Percentiles rank a stretch among this genome's conserved stretches.
phyloP scores from a whole-genome alignment of 176 grass and related monocot species.

The Phragmites australis region DNA sequence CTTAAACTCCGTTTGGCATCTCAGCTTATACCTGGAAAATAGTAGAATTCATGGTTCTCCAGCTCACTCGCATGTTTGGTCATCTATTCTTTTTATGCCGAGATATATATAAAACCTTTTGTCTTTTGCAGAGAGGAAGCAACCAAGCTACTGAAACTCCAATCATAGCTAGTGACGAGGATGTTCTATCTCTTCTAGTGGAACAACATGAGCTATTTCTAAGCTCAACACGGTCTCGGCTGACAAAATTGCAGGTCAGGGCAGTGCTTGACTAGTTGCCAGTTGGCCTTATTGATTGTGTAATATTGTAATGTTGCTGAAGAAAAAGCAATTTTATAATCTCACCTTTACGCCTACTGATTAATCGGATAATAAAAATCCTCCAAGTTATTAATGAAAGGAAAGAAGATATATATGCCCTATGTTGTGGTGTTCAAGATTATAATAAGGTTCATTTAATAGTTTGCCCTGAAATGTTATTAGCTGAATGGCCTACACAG shows the following conservation, averaged over 20 bases:
- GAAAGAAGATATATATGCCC: not conserved
- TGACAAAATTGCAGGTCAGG: constrained; percentile 88
- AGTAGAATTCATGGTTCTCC: constrained; percentile 5
- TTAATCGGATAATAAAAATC: constrained; percentile 1
- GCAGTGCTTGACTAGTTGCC: not conserved
- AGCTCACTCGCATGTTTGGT: not conserved
- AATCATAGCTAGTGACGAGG: constrained; percentile 58
- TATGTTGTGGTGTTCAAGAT: constrained; percentile 1
- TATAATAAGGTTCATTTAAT: not conserved
- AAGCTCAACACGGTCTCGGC: constrained; percentile 62
- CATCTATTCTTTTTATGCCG: constrained; percentile 20
- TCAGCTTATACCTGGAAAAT: constrained; percentile 16
- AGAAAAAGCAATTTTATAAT: constrained; percentile 2
- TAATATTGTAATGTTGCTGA: not conserved
- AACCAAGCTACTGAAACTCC: constrained; percentile 63
- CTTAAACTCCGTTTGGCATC: constrained; percentile 5
- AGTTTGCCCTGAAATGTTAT: constrained; percentile 24
- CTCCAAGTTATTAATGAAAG: constrained; percentile 14
- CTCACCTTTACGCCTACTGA: not conserved
- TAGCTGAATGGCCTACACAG: not conserved
- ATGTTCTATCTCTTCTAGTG: constrained; percentile 70
- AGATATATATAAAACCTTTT: constrained; percentile 29
- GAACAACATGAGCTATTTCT: constrained; percentile 84
- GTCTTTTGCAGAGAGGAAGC: constrained; percentile 53
- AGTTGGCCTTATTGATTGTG: not conserved